phyloP scores from a whole-genome alignment of 129 eudicot genomes.

The Chrysanthemum lavandulifolium region DNA sequence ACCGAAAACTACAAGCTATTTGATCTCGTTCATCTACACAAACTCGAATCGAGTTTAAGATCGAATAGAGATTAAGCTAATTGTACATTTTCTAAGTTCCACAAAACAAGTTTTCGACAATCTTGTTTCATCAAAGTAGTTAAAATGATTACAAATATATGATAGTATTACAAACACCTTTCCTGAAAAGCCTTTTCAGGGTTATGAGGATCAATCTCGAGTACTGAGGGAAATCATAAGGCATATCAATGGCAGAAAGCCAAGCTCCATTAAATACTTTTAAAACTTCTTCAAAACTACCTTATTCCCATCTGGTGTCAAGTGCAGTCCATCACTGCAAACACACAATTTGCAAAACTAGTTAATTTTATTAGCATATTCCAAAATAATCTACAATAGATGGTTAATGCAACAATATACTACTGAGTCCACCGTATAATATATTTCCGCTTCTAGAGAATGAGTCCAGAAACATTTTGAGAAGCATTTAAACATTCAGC shows the following conservation, averaged over 20 bases:
- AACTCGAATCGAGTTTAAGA: too few species aligned
- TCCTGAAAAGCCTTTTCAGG: conserved; percentile 65
- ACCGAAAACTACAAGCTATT: too few species aligned
- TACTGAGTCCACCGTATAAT: too few species aligned
- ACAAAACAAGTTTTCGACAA: conserved; percentile 4
- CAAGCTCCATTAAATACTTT: conserved; percentile 50
- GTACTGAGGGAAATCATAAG: conserved; percentile 80
- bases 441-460: too few species aligned
- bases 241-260: conserved; percentile 58
- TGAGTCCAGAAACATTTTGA: too few species aligned
- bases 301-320: conserved; percentile 76
- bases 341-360: conserved; percentile 16
- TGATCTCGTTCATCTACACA: too few species aligned
- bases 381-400: too few species aligned
- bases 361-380: background rate
- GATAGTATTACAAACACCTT: conserved; percentile 31
- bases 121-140: background rate
- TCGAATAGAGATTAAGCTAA: too few species aligned
- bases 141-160: background rate
- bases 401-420: too few species aligned
- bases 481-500: too few species aligned
- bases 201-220: conserved; percentile 50
- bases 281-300: conserved; percentile 59
- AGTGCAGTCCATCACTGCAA: conserved; percentile 85
- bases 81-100: background rate